A percentile compares a stretch with the other conserved stretches of the same genome.
These are phyloP conservation scores for Aspergillus hancockii DNA, from an alignment of 495 filamentous ascomycete genomes.

Conservation along the genomic window DNA sequence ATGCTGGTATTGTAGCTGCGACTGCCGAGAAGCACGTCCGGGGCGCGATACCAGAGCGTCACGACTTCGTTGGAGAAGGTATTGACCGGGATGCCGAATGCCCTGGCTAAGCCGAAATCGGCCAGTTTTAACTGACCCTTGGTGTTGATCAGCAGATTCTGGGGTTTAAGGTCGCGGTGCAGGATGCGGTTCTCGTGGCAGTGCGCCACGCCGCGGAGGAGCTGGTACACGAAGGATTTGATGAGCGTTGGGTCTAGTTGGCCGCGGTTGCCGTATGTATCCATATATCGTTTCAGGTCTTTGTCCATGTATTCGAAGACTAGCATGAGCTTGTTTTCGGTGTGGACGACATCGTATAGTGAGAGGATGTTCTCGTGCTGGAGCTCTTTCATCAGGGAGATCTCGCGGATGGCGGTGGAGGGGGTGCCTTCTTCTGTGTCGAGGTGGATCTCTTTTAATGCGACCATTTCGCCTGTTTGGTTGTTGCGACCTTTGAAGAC, in stretches of 20 bases:
- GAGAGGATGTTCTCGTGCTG: slow-evolving; percentile 97
- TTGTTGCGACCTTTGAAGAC: slow-evolving; percentile 98
- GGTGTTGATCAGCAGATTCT: slow-evolving; percentile 90
- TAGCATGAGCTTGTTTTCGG: slow-evolving; percentile 98
- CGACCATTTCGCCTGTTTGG: slow-evolving; percentile 91
- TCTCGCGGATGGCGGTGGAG: slow-evolving; percentile 95
- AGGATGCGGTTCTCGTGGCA: slow-evolving; percentile 94
- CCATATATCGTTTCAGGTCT: slow-evolving; percentile 98
- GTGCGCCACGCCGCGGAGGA: slow-evolving; percentile 88
- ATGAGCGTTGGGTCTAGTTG: slow-evolving; percentile 78
- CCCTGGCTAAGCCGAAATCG: slow-evolving; percentile 87
- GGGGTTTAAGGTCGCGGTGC: slow-evolving; percentile 90
- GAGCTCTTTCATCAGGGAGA: slow-evolving; percentile 97
- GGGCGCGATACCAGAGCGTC: slow-evolving; percentile 93
- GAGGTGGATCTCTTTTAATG: slow-evolving; percentile 97
- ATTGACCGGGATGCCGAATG: slow-evolving; percentile 95
- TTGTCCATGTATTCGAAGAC: slow-evolving; percentile 98
- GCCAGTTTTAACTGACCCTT: slow-evolving; percentile 87
- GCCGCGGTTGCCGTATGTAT: slow-evolving; percentile 77
- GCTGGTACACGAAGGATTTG: slow-evolving; percentile 96
- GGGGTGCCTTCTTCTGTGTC: slow-evolving; percentile 98
- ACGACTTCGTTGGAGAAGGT: slow-evolving; percentile 98
- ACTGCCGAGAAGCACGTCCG: slow-evolving; percentile 86
- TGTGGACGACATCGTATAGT: slow-evolving; percentile 97
- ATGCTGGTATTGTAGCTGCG: slow-evolving; percentile 95